Conservation (phyloP, 2,329 filamentous ascomycete genomes). For the Sporothrix curviconia region DNA sequence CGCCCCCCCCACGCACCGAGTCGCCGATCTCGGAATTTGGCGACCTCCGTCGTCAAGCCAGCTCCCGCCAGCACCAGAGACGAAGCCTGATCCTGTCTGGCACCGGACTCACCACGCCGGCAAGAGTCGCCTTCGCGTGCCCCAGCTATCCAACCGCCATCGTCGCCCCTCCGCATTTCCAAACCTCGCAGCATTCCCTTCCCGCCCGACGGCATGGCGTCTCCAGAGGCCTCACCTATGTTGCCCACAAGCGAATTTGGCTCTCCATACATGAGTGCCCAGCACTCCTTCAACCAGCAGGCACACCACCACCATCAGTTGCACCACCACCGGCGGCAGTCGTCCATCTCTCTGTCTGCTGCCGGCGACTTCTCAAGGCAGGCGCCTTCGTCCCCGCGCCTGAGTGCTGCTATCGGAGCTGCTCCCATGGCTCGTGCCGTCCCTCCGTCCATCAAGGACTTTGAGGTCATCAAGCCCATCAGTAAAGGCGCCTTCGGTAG, state of each 20-base stretch:
- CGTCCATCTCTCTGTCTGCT: constrained; percentile 61
- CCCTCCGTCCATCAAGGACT: constrained; percentile 96
- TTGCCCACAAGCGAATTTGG: constrained; percentile 75
- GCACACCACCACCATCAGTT: constrained; percentile 36
- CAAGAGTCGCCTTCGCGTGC: constrained; percentile 83
- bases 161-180: constrained; percentile 77
- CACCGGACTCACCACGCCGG: constrained; percentile 59
- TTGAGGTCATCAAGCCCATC: constrained; percentile 98
- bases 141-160: constrained; percentile 54
- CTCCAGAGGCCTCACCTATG: constrained; percentile 85
- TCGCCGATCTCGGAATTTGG: constrained; percentile 86
- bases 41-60: constrained; percentile 66
- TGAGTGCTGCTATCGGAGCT: constrained; percentile 61
- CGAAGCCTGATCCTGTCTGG: constrained; percentile 78
- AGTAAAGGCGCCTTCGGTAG: constrained; percentile 98
- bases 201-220: constrained; percentile 61
- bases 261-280: constrained; percentile 53
- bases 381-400: constrained; percentile 68
- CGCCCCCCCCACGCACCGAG: constrained; percentile 64
- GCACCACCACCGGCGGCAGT: constrained; percentile 77
- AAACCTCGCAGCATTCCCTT: constrained; percentile 65
- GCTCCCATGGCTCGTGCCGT: constrained; percentile 82
- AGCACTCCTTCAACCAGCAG: constrained; percentile 54
- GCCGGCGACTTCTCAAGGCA: constrained; percentile 49
- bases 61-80: constrained; percentile 75